Evolutionary conservation across 2,329 filamentous ascomycete genomes (phyloP), one percentile per base, ranked within the genome.

Genomic region (Claviceps cyperi): DNA sequence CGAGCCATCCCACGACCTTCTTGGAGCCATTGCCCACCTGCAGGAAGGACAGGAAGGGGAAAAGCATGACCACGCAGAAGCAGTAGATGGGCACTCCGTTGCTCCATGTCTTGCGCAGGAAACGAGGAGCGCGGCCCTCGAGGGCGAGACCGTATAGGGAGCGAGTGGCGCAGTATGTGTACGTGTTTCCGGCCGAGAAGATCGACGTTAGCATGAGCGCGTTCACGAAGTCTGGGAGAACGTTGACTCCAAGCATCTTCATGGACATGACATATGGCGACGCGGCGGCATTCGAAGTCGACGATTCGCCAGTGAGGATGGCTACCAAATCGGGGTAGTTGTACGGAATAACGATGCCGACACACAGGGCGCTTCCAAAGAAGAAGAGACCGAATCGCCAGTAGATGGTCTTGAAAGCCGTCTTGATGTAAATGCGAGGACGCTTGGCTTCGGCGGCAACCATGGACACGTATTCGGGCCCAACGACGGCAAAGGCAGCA

Each of bases 311-410:
- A 6, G 66, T 65, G 52, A 81, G 76, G 1, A 76, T 77, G 5
- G 19, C 45, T 8, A 62, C 67, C 51, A 87, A 67, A 13, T 70
- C 72, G 0, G 67, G 57, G 57, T 86, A 80, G 52, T 85, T 76
- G 60, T 80, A 81, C 3, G 83, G 72, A 46, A 87, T 72, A 45
- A 84, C 64, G 46, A 86, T 81, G 17, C 81, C 81, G 22, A 84
- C 76, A 28, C 73, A 74, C 1, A 89, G 69, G 2, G 81, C 78
- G 5, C 83, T 82, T 2, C 84, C 72, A 22, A 86, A 73, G 64
- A 86, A 87, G 66, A 88, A 87, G 15, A 79, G 65, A 2, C 78
- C 81, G 47, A 88, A 74, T 43, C 85, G 78, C 62, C 81, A 84
- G 65, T 86, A 86, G 6, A 86, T 81, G 0, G 80, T 81, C 58